Base-by-base conservation (phyloP, 2,329 filamentous ascomycete species). In the Onygenales sp. region DNA sequence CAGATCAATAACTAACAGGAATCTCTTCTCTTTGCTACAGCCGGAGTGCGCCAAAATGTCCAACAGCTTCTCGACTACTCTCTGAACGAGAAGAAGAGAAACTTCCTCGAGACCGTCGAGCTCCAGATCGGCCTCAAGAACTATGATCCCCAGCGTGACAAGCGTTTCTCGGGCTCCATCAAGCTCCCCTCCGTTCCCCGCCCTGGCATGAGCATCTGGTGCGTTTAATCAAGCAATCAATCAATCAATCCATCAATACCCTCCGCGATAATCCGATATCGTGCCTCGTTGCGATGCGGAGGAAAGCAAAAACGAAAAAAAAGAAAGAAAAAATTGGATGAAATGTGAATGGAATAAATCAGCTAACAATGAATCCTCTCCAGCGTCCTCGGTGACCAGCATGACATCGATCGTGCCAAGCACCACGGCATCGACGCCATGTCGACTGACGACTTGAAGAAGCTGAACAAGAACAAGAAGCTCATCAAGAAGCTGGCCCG, bases 381-480 rank as follows among this genome's bases (percentile, higher is more conserved):
- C 36, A 85, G 83, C 81, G 79, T 96, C 80, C 76, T 95, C 74
- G 79, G 89, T 79, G 82, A 93, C 84, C 80, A 94, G 86, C 92
- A 97, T 83, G 93, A 98, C 84, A 94, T 98, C 73, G 93, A 98
- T 77, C 91, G 93, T 84, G 92, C 93, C 73, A 98, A 98, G 86
- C 93, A 98, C 83, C 88, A 90, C 71, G 92, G 90, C 75, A 84
- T 97, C 67, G 93, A 98, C 74, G 90, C 92, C 80, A 97, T 97
- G 93, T 95, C 88, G 70, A 78, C 88, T 64, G 93, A 98, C 70
- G 93, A 98, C 78, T 80, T 98, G 80, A 98, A 98, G 88, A 98
- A 98, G 87, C 89, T 98, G 67, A 98, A 98, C 87, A 98, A 98
- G 89, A 98, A 98, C 89, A 97, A 98, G 88, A 98, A 98, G 87